Conservation (phyloP, 805 yeast genomes). For the Wickerhamomyces kurtzmanii region DNA sequence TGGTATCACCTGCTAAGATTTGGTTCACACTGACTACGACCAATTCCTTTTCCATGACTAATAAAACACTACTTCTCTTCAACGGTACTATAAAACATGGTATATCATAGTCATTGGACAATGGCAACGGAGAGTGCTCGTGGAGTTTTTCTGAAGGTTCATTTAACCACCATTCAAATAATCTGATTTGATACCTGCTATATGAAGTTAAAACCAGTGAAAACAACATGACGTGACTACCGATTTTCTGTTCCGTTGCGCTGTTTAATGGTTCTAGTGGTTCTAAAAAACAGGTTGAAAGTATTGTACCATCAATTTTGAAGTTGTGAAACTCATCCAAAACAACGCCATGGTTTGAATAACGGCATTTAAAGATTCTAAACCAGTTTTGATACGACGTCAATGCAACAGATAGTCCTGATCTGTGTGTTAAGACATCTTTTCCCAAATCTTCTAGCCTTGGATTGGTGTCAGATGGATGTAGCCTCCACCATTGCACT, state of each 20-base stretch:
- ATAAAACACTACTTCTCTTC: slow-evolving; percentile 26
- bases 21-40: slow-evolving; percentile 30
- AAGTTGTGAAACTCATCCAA: slow-evolving; percentile 28
- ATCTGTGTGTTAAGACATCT: slow-evolving; percentile 22
- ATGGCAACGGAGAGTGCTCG: slow-evolving; percentile 27
- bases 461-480: slow-evolving; percentile 6
- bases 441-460: slow-evolving; percentile 14
- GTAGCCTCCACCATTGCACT: slow-evolving; percentile 40
- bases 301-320: slow-evolving; percentile 27
- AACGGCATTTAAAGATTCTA: slow-evolving; percentile 26
- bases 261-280: slow-evolving; percentile 16
- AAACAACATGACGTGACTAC: slow-evolving; percentile 24
- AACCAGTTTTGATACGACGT: slow-evolving; percentile 25
- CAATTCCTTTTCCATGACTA: slow-evolving; percentile 24
- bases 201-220: slow-evolving; percentile 25
- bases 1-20: slow-evolving; percentile 35
- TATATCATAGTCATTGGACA: slow-evolving; percentile 27
- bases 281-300: slow-evolving; percentile 32
- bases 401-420: slow-evolving; percentile 29
- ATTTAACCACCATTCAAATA: slow-evolving; percentile 31
- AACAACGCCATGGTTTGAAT: slow-evolving; percentile 26
- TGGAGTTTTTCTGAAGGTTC: slow-evolving; percentile 21
- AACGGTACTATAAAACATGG: slow-evolving; percentile 35
- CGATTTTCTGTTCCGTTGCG: slow-evolving; percentile 1
- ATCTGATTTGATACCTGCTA: slow-evolving; percentile 24